phyloP scores from a whole-genome alignment of 2,329 filamentous ascomycete genomes.

The Piedraia hortae region DNA sequence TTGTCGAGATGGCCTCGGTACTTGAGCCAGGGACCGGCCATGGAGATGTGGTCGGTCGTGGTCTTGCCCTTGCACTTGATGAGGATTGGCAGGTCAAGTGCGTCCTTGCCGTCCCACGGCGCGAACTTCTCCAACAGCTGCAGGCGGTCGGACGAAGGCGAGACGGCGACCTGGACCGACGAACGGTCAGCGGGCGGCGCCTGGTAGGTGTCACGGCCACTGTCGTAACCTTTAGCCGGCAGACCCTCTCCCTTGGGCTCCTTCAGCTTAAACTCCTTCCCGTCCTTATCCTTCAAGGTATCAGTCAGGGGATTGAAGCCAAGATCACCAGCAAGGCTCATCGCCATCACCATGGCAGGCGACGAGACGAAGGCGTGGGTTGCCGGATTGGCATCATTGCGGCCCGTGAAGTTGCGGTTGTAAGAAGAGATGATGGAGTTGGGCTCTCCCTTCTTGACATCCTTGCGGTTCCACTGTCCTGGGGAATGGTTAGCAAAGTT shows the following conservation, averaged over 20 bases:
- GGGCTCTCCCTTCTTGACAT: slow-evolving; percentile 79
- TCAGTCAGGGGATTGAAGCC: slow-evolving; percentile 92
- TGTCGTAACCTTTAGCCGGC: slow-evolving; percentile 59
- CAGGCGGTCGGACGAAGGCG: slow-evolving; percentile 75
- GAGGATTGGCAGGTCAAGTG: slow-evolving; percentile 55
- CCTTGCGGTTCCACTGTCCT: slow-evolving; percentile 80
- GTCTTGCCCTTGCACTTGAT: slow-evolving; percentile 96
- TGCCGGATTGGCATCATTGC: slow-evolving; percentile 86
- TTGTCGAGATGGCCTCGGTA: slow-evolving; percentile 98
- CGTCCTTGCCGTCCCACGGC: slow-evolving; percentile 81
- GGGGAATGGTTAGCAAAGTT: no score
- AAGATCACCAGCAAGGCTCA: slow-evolving; percentile 58
- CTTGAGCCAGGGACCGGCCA: slow-evolving; percentile 93
- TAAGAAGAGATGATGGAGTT: slow-evolving; percentile 98
- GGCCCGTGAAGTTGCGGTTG: slow-evolving; percentile 99
- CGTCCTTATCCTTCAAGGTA: slow-evolving; percentile 75
- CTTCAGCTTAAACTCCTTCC: slow-evolving; percentile 80
- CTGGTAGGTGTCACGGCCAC: slow-evolving; percentile 84
- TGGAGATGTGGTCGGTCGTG: slow-evolving; percentile 89
- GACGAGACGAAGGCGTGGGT: slow-evolving; percentile 86
- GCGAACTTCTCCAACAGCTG: slow-evolving; percentile 71
- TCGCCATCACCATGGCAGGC: slow-evolving; percentile 64
- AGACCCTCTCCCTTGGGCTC: slow-evolving; percentile 58
- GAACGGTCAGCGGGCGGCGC: slow-evolving; percentile 60
- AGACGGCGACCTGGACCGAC: slow-evolving; percentile 50